Evolutionary conservation across 2,329 filamentous ascomycete genomes (phyloP).

Genomic region (Exophiala calicioides): DNA sequence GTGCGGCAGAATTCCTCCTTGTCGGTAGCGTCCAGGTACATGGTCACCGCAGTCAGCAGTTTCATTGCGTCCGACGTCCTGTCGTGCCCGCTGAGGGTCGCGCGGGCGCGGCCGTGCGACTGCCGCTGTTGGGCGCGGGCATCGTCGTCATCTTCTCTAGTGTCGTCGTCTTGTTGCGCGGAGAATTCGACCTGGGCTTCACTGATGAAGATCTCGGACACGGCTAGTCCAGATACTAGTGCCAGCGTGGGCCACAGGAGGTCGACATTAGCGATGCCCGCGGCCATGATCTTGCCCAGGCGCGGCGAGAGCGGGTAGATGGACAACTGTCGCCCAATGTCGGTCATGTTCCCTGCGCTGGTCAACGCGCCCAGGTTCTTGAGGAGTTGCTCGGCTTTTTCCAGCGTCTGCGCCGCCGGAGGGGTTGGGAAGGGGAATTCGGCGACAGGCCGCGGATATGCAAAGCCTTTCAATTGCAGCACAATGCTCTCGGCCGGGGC

Average conservation of each 20-base stretch:
- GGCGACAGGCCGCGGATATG: constrained; percentile 74
- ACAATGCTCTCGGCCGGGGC: constrained; percentile 93
- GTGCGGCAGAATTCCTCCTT: constrained; percentile 72
- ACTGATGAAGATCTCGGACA: constrained; percentile 82
- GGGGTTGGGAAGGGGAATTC: constrained; percentile 97
- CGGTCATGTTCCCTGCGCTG: constrained; percentile 73
- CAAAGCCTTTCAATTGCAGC: constrained; percentile 92
- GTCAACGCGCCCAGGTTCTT: constrained; percentile 78
- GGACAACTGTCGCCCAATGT: constrained; percentile 77
- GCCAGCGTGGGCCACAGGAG: constrained; percentile 85
- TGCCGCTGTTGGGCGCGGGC: constrained; percentile 65
- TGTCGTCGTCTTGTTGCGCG: constrained; percentile 45
- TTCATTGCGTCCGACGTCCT: constrained; percentile 86
- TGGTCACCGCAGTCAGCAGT: constrained; percentile 81
- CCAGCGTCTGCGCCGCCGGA: constrained; percentile 73
- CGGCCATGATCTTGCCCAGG: constrained; percentile 86
- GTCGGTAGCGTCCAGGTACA: constrained; percentile 68
- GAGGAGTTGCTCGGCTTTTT: constrained; percentile 81
- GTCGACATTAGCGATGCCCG: constrained; percentile 73
- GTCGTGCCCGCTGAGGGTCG: constrained; percentile 77
- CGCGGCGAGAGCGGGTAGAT: constrained; percentile 87
- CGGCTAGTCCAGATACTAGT: constrained; percentile 82
- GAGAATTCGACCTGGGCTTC: constrained; percentile 69
- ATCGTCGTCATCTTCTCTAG: constrained; percentile 71
- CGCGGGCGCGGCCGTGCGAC: constrained; percentile 70